Conservation (phyloP, 768 basidiomycete genomes). For the Xerocomellus amylosporus region DNA sequence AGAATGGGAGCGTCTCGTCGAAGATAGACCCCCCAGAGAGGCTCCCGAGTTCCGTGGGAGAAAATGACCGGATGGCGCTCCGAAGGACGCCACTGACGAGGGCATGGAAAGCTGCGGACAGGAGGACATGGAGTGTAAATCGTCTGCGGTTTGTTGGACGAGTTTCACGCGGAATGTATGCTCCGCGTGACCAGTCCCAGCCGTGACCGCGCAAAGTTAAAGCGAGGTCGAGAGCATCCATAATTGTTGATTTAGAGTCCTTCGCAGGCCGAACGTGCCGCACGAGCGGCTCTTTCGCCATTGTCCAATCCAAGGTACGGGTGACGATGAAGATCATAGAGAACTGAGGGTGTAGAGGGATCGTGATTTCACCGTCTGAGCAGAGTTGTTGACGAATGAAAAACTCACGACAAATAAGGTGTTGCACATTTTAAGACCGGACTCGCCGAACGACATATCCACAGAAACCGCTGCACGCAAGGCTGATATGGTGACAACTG, state of each 20-base stretch:
- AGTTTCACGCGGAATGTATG: background rate
- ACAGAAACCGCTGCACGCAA: slow-evolving; percentile 35
- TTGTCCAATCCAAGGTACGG: slow-evolving; percentile 4
- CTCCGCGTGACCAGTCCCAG: background rate
- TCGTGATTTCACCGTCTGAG: background rate
- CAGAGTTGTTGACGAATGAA: background rate
- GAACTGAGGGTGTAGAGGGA: slow-evolving; percentile 4
- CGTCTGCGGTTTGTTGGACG: background rate
- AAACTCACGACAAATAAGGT: background rate
- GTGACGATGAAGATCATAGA: slow-evolving; percentile 8
- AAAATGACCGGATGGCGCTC: background rate
- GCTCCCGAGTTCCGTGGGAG: background rate
- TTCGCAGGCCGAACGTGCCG: slow-evolving; percentile 2
- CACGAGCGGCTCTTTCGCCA: slow-evolving; percentile 1
- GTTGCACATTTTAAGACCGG: background rate
- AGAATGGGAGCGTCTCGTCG: background rate
- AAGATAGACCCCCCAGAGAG: background rate
- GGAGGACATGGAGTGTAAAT: background rate
- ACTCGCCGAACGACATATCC: slow-evolving; percentile 4
- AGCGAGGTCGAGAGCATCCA: background rate
- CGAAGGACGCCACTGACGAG: background rate
- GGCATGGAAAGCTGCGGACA: background rate
- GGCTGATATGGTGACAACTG: slow-evolving; percentile 41
- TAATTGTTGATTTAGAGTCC: background rate
- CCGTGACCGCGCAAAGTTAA: background rate